phyloP scores from a whole-genome alignment of 2,329 filamentous ascomycete species.

The Alternaria ventricosa region DNA sequence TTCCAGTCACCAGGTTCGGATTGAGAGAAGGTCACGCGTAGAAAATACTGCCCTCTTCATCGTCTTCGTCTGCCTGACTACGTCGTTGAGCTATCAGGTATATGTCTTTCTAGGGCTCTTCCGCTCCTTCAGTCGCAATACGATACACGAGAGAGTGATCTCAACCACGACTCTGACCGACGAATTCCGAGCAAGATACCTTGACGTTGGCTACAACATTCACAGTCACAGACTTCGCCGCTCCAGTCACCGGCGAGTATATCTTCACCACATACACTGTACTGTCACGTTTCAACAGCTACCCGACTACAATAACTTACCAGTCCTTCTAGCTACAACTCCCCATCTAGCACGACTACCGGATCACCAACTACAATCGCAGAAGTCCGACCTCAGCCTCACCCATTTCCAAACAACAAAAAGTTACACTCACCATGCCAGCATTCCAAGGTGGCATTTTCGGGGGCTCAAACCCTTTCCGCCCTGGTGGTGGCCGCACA shows the following conservation, averaged over 20 bases:
- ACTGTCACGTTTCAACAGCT: neutral
- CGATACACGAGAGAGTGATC: neutral
- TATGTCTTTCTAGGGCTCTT: neutral
- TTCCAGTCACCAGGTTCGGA: neutral
- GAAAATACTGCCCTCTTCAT: neutral
- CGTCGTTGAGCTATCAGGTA: neutral
- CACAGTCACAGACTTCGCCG: neutral
- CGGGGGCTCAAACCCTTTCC: neutral
- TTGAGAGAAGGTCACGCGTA: neutral
- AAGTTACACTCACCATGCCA: neutral
- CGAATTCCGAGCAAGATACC: neutral
- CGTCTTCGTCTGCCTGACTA: neutral
- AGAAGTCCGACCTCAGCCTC: neutral
- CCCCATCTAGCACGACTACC: neutral
- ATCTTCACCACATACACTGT: neutral
- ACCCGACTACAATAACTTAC: neutral
- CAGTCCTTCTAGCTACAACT: neutral
- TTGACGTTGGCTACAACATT: neutral
- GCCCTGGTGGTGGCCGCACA: neutral
- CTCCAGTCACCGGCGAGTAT: neutral
- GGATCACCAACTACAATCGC: neutral
- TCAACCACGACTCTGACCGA: neutral
- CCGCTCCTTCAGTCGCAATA: neutral
- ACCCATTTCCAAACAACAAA: neutral
- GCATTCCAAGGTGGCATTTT: neutral